Conservation (phyloP, 805 yeast species). For the Candida coquimbonensis region DNA sequence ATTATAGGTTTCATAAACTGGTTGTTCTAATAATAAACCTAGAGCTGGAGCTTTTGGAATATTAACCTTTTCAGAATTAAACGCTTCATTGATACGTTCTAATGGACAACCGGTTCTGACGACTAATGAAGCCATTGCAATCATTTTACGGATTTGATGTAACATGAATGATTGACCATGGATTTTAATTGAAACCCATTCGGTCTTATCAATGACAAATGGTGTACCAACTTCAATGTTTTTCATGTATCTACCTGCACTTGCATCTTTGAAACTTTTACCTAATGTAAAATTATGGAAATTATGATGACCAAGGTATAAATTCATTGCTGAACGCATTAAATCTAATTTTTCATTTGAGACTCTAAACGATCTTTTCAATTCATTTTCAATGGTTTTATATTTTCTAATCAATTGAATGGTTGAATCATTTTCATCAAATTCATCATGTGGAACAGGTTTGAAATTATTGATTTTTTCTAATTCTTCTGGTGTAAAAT, state of each 20-base stretch:
- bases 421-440: constrained; percentile 31
- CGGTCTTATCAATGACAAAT: constrained; percentile 85
- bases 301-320: constrained; percentile 83
- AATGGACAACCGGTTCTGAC: constrained; percentile 83
- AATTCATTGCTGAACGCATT: constrained; percentile 61
- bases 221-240: constrained; percentile 77
- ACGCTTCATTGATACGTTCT: constrained; percentile 70
- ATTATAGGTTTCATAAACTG: constrained; percentile 86
- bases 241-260: constrained; percentile 80
- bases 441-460: constrained; percentile 32
- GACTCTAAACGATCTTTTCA: constrained; percentile 65
- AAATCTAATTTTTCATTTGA: constrained; percentile 51
- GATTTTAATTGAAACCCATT: constrained; percentile 92
- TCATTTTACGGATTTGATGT: constrained; percentile 97
- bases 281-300: constrained; percentile 86
- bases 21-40: constrained; percentile 84
- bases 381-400: constrained; percentile 56
- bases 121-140: constrained; percentile 84
- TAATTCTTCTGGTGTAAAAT: constrained; percentile 24
- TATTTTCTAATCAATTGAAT: constrained; percentile 39
- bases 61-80: constrained; percentile 65
- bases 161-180: constrained; percentile 98
- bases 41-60: constrained; percentile 97
- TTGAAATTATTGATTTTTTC: constrained; percentile 21
- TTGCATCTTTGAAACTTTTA: constrained; percentile 75